Base-by-base conservation (phyloP, 176 grass and related monocot genomes). In the Aegilops tauschii region DNA sequence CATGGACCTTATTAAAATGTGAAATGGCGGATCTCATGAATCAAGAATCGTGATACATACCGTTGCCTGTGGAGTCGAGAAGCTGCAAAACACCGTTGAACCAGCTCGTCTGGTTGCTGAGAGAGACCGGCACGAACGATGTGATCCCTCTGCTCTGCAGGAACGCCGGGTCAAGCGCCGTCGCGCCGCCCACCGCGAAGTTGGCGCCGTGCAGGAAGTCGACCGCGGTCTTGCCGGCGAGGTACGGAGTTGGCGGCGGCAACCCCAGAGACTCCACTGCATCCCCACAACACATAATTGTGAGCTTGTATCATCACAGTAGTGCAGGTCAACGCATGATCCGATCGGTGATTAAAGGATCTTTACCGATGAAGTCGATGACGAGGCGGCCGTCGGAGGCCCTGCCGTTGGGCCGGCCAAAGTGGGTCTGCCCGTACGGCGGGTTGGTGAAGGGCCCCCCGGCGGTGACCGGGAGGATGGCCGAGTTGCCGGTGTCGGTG, bases 151-250 rank as follows among this genome's bases (percentile, higher is more conserved):
- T 79, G 42, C 63, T 32, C 71, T 12, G 40, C 31, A 94, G 72
- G 77, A 82, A 85, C 8, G 8, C 45, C 64, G 58, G 69, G 21
- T 89, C 86, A 34, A 91, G 61, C 17, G 87, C 93, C 5, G 87
- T 94, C 17, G 93, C 90, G 12, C 93, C 87, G 10, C 80, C 87
- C 27, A 94, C 89, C 0, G 89, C 92, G n/a, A 94, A 94, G 62
- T 91, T 94, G 5, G 81, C 72, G 59, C 92, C 89, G 6, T 81
- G 54, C 17, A 67, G 34, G 63, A 90, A 94, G 21, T 86, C 90
- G 4, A 64, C 20, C 8, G 82, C 85, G 4, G 61, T 87, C 39
- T 74, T 78, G 40, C 87, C 93, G 5, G 78, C 90, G 4, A 92
- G 87, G 56, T 90, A 94, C 35, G 90, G 93, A 23, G 72, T 86